Evolutionary conservation across 108 stramenopile genomes (phyloP).

Genomic region (Fistulifera solaris): DNA sequence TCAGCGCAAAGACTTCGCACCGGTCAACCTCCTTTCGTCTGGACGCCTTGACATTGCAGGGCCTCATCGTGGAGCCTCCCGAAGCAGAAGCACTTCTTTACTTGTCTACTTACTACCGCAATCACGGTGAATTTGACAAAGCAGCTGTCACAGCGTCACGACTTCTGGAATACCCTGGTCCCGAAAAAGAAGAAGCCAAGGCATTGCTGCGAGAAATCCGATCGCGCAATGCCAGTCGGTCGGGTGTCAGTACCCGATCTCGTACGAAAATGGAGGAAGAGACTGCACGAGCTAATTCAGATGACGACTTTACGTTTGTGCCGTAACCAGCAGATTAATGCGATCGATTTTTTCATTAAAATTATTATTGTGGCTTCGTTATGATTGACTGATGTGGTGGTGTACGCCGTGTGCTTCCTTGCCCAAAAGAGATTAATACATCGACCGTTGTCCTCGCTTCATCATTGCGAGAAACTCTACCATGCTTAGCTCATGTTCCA

Average conservation of each 20-base stretch:
- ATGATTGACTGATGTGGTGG: too few relatives aligned
- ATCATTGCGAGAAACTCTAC: too few relatives aligned
- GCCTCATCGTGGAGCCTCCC: constrained; percentile 73
- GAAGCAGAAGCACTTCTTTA: constrained; percentile 86
- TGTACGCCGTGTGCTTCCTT: too few relatives aligned
- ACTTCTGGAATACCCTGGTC: constrained; percentile 88
- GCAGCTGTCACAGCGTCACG: constrained; percentile 74
- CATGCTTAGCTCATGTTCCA: too few relatives aligned
- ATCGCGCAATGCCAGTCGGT: constrained; percentile 12
- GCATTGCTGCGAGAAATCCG: constrained; percentile 86
- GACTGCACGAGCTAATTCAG: not conserved
- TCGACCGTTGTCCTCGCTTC: too few relatives aligned
- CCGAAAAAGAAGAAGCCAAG: constrained; percentile 91
- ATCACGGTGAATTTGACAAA: constrained; percentile 62
- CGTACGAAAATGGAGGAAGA: not conserved
- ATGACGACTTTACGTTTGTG: too few relatives aligned
- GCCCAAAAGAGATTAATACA: too few relatives aligned
- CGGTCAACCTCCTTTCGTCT: constrained; percentile 4
- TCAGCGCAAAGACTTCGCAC: constrained; percentile 12
- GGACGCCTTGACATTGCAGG: constrained; percentile 40
- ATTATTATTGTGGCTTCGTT: too few relatives aligned
- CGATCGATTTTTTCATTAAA: too few relatives aligned
- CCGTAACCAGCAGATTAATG: too few relatives aligned
- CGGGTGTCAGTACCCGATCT: not conserved
- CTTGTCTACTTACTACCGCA: constrained; percentile 76